Evolutionary conservation across 805 yeast species (phyloP), one percentile per base, ranked within the genome.

Genomic region (Diddensiella transvaalensis): DNA sequence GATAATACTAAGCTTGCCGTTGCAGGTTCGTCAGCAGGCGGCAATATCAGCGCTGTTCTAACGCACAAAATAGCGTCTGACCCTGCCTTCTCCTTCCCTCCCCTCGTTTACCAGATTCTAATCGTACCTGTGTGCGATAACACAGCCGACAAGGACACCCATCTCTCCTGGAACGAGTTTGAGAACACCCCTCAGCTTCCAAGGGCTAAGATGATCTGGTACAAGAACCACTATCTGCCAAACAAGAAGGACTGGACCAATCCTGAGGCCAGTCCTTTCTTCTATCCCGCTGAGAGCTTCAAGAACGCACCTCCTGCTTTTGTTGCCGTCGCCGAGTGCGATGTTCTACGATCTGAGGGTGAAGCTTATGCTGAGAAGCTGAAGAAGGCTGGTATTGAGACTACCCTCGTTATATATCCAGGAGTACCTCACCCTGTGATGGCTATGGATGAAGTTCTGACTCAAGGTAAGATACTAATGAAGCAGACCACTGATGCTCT

Each of bases 401-500:
- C 44, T 22, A 33, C 22, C 4, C 35, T 49, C 13, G 29, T 13
- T 30, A 40, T 73, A 22, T 73, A 71, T 52, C 59, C 61, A 43
- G 76, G 77, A 8, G 65, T 71, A 43, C 78, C 77, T 3, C 78
- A 74, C 58, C 67, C 77, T n/a, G 73, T 68, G 3, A 71, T 74
- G 76, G 76, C 69, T 22, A 73, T 75, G 78, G 73, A 72, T 51
- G 71, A 59, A 11, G 63, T 64, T 8, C 57, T 71, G 37, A 43
- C 48, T 24, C 52, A 52, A 33, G 58, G 54, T 13, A 29, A 37
- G 22, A 26, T 35, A 11, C 44, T 48, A 23, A 21, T 51, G 41
- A 43, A 49, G 37, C 50, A 52, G 22, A 40, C 51, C 38, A 43
- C 51, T 21, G 42, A 33, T 17, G 52, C 49, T n/a, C 17, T 49